phyloP scores from a whole-genome alignment of 371 early-diverging fungal species.

The Chytridium lagenaria region DNA sequence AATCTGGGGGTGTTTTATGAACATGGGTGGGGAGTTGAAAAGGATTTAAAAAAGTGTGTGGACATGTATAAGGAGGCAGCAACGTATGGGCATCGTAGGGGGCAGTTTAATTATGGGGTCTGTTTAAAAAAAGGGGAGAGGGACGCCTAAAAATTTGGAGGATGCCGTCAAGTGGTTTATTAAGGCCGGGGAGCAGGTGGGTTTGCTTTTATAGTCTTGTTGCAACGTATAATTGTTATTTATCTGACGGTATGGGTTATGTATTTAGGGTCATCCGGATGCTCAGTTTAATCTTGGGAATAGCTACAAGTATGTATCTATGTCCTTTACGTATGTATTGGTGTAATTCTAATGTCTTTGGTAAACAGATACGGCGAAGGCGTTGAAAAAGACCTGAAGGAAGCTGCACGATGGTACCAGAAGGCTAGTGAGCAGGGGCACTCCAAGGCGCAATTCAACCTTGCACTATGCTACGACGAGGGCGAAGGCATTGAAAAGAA shows the following conservation, averaged over 20 bases:
- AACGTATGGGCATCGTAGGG: slow-evolving; percentile 2
- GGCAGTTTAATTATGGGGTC: slow-evolving; percentile 9
- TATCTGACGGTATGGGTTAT: too few relatives aligned
- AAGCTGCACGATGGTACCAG: slow-evolving; percentile 35
- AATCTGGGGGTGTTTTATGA: slow-evolving; percentile 14
- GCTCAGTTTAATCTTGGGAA: slow-evolving; percentile 18
- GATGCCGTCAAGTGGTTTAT: slow-evolving; percentile 9
- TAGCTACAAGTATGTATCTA: slow-evolving; percentile 10
- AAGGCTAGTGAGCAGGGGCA: slow-evolving; percentile 25
- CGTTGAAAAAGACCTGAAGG: slow-evolving; percentile 11
- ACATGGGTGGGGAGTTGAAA: slow-evolving; percentile 1
- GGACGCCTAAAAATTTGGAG: slow-evolving; percentile 1
- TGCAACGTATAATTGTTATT: too few relatives aligned
- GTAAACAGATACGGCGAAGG: slow-evolving; percentile 12
- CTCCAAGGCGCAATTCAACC: slow-evolving; percentile 27
- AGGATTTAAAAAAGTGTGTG: background rate
- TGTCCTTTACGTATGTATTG: background rate
- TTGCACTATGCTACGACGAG: slow-evolving; percentile 26
- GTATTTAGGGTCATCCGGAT: slow-evolving; percentile 7
- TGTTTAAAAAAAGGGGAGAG: slow-evolving; percentile 18
- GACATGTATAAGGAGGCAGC: slow-evolving; percentile 13
- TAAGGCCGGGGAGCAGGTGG: slow-evolving; percentile 8
- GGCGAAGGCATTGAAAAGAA: slow-evolving; percentile 34
- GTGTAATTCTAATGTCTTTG: background rate
- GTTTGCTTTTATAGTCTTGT: background rate